Percentiles rank a stretch among this genome's conserved stretches.
These are phyloP conservation scores for Leersia perrieri DNA, from an alignment of 176 grass and related monocot species.

Conservation along the genomic window DNA sequence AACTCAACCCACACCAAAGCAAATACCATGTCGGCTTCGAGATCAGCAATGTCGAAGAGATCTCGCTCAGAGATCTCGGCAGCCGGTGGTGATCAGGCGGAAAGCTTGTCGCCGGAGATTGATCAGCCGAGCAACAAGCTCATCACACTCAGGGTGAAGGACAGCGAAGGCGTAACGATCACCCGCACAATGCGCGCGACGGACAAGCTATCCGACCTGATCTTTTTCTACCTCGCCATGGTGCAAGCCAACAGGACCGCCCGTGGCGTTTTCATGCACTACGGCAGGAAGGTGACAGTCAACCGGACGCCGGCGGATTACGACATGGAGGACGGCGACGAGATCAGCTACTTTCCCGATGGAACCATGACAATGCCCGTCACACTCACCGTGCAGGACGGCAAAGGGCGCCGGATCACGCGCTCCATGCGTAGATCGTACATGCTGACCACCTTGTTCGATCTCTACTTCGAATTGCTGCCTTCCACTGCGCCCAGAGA, in stretches of 20 bases:
- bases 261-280: neutral
- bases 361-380: neutral
- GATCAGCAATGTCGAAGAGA: too few relatives aligned
- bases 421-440: neutral
- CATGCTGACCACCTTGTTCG: neutral
- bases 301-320: neutral
- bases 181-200: neutral
- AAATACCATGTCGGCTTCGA: too few relatives aligned
- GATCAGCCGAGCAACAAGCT: neutral
- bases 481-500: neutral
- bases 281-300: neutral
- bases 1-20: too few relatives aligned
- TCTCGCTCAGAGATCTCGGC: too few relatives aligned
- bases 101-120: too few relatives aligned
- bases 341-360: neutral
- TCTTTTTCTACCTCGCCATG: neutral
- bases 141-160: neutral
- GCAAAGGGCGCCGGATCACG: neutral
- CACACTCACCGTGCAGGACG: neutral
- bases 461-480: neutral
- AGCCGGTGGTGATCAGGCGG: too few relatives aligned
- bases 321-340: neutral
- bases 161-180: neutral
- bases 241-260: too few relatives aligned
- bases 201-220: neutral